Evolutionary conservation across 163 green algal species (phyloP).

Genomic region (Scenedesmus sp.): DNA sequence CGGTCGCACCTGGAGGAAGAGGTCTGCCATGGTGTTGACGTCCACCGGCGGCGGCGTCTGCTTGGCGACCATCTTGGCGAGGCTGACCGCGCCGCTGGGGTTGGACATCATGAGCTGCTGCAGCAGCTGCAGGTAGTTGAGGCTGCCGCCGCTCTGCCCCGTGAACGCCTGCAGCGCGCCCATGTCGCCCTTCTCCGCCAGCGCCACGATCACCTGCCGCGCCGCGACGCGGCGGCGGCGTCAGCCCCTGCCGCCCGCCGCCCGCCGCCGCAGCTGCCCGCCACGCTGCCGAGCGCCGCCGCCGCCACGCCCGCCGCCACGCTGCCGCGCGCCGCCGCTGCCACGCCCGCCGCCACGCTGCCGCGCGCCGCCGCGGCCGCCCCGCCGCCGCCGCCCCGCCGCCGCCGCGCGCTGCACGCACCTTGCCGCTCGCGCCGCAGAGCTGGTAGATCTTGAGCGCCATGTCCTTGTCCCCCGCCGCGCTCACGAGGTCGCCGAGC

Average conservation of each 20-base stretch:
- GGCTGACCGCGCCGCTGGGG: conserved; percentile 90
- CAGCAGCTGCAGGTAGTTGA: conserved; percentile 96
- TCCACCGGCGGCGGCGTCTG: conserved; percentile 90
- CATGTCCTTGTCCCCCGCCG: conserved; percentile 85
- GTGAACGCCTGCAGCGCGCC: conserved; percentile 87
- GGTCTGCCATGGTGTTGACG: conserved; percentile 95
- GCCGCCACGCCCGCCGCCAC: conserved; percentile 49
- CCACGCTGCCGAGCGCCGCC: background rate
- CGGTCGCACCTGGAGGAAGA: conserved; percentile 92
- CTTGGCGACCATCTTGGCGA: conserved; percentile 96
- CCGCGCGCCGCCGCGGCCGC: background rate
- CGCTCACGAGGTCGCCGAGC: conserved; percentile 91
- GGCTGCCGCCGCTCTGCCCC: conserved; percentile 75
- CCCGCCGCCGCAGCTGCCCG: background rate
- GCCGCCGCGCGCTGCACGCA: conserved; percentile 34
- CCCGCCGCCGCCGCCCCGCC: background rate
- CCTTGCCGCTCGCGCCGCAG: conserved; percentile 84
- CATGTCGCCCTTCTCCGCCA: conserved; percentile 96
- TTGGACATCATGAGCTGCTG: conserved; percentile 97
- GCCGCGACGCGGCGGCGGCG: no score
- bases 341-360: background rate
- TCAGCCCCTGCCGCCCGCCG: no score
- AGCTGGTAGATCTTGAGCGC: conserved; percentile 93
- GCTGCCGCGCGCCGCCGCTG: background rate
- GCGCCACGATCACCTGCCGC: conserved; percentile 67